Conservation (phyloP, 352 stramenopile genomes). For the Phytopythium ostracodes region DNA sequence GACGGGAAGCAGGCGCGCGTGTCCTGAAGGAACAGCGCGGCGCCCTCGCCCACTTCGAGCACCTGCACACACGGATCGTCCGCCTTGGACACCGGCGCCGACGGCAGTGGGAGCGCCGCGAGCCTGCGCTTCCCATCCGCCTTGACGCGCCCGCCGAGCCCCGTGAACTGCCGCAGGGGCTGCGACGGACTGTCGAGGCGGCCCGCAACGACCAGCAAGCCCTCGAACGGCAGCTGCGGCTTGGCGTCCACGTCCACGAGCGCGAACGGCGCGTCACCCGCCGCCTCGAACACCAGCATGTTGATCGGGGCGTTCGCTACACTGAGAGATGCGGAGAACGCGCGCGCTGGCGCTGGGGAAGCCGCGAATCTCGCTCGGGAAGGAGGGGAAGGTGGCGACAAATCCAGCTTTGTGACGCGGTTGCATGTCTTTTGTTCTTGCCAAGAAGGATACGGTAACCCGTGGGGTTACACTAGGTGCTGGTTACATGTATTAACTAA, state of each 20-base stretch:
- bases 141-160: constrained; percentile 54
- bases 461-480: background rate
- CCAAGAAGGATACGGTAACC: background rate
- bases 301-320: background rate
- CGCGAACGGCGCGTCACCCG: constrained; percentile 14
- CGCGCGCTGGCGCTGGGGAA: background rate
- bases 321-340: background rate
- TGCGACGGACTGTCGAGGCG: constrained; percentile 1
- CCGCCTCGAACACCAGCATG: constrained; percentile 49
- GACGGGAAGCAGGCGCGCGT: constrained; percentile 62
- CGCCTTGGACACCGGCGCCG: background rate
- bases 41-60: constrained; percentile 55
- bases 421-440: background rate
- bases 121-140: constrained; percentile 31
- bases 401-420: background rate
- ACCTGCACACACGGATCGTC: constrained; percentile 26
- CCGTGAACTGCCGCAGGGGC: constrained; percentile 45
- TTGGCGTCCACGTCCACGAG: constrained; percentile 41
- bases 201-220: constrained; percentile 53
- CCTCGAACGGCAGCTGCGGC: constrained; percentile 47
- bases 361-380: background rate
- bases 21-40: constrained; percentile 45
- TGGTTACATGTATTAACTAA: background rate
- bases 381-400: background rate
- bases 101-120: constrained; percentile 42